A percentile compares a stretch with the other conserved stretches of the same genome.
phyloP scores from a whole-genome alignment of 768 basidiomycete species.

The Mycena rebaudengoi region DNA sequence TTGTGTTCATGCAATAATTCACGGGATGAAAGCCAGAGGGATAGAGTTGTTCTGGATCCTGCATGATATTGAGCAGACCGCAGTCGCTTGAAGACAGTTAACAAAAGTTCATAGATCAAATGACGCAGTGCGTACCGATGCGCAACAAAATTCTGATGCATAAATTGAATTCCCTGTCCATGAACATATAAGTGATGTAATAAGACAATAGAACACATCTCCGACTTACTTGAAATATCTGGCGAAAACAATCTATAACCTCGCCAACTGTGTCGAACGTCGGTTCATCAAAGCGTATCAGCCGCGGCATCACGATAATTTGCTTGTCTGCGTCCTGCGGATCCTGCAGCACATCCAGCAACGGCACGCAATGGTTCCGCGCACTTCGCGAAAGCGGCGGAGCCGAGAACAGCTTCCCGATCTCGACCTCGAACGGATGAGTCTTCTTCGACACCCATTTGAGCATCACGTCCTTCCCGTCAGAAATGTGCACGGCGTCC shows the following conservation, averaged over 20 bases:
- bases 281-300: slow-evolving; percentile 28
- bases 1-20: slow-evolving; percentile 18
- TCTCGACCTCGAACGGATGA: slow-evolving; percentile 33
- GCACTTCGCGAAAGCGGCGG: slow-evolving; percentile 3
- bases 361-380: slow-evolving; percentile 36
- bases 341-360: slow-evolving; percentile 28
- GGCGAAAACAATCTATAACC: slow-evolving; percentile 36
- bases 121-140: slow-evolving; percentile 27
- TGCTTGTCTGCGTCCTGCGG: slow-evolving; percentile 15
- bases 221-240: too few relatives aligned
- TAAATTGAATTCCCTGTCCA: slow-evolving; percentile 30
- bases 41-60: slow-evolving; percentile 29
- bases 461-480: slow-evolving; percentile 22
- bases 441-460: slow-evolving; percentile 19
- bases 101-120: not conserved
- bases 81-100: slow-evolving; percentile 21
- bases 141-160: slow-evolving; percentile 33
- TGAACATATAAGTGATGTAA: not conserved
- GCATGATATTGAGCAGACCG: slow-evolving; percentile 28
- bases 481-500: slow-evolving; percentile 22
- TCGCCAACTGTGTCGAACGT: slow-evolving; percentile 33
- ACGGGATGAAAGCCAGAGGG: slow-evolving; percentile 29
- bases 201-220: slow-evolving; percentile 21
- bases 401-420: slow-evolving; percentile 31
- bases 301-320: slow-evolving; percentile 41